Evolutionary conservation across 2,329 filamentous ascomycete genomes (phyloP).

Genomic region (Aspergillus pseudoglaucus): DNA sequence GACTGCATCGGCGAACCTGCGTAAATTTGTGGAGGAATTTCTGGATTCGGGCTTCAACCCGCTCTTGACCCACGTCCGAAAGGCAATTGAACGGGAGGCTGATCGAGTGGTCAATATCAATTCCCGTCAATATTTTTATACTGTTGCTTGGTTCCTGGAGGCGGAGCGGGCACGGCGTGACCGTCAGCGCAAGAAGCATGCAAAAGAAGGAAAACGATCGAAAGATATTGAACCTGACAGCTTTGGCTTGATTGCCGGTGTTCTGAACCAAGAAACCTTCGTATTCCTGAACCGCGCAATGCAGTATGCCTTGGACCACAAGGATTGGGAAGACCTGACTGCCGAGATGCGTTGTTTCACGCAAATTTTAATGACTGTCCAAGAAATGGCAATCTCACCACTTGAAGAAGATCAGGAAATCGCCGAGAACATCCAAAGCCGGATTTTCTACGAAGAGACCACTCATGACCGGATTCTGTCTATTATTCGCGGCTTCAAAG

Average conservation of each 20-base stretch:
- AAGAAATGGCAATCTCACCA: slow-evolving; percentile 79
- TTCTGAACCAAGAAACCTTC: slow-evolving; percentile 92
- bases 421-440: slow-evolving; percentile 90
- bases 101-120: slow-evolving; percentile 73
- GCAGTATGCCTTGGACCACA: slow-evolving; percentile 70
- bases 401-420: slow-evolving; percentile 96
- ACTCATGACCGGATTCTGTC: slow-evolving; percentile 82
- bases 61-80: slow-evolving; percentile 74
- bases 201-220: slow-evolving; percentile 40
- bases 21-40: slow-evolving; percentile 83
- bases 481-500: slow-evolving; percentile 79
- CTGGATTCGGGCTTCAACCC: slow-evolving; percentile 94
- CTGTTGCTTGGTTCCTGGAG: slow-evolving; percentile 86
- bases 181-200: slow-evolving; percentile 48
- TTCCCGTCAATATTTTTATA: slow-evolving; percentile 80
- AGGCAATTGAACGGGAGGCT: slow-evolving; percentile 83
- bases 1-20: slow-evolving; percentile 68
- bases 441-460: slow-evolving; percentile 96
- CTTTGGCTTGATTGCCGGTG: slow-evolving; percentile 80
- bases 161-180: slow-evolving; percentile 70
- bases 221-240: slow-evolving; percentile 61
- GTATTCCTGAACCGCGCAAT: slow-evolving; percentile 79
- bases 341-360: slow-evolving; percentile 91
- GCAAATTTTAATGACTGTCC: slow-evolving; percentile 84
- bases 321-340: slow-evolving; percentile 79